Percentiles rank a stretch among this genome's conserved stretches.
These are phyloP conservation scores for Somion occarium DNA, from an alignment of 1,284 basidiomycete species.

Conservation along the genomic window DNA sequence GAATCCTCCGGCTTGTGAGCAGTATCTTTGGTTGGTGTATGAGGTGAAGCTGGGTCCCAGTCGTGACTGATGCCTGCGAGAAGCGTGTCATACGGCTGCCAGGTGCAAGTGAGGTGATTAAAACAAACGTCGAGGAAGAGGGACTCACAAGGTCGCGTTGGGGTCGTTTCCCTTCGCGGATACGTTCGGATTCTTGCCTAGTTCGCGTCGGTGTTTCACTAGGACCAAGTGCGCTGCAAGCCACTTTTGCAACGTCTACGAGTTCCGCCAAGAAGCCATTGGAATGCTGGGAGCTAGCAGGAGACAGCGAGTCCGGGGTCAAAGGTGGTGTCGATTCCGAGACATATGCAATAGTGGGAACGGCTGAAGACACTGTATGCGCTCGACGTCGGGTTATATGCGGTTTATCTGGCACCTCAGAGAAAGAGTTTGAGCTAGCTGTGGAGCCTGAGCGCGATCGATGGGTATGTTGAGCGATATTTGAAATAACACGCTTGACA, in stretches of 20 bases:
- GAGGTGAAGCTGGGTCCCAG: not conserved
- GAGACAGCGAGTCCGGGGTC: constrained; percentile 8
- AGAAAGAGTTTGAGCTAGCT: not conserved
- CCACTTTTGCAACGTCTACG: not conserved
- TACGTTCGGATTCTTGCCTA: constrained; percentile 8
- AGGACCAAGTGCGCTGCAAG: not conserved
- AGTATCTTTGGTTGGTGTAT: not conserved
- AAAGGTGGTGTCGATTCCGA: constrained; percentile 8
- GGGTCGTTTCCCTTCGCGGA: constrained; percentile 17
- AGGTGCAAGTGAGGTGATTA: not conserved
- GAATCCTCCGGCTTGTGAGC: not conserved
- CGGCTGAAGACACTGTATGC: constrained; percentile 6
- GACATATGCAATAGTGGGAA: not conserved
- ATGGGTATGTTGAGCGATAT: not conserved
- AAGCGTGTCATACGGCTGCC: constrained; percentile 20
- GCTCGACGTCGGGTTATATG: constrained; percentile 5
- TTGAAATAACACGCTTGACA: constrained; percentile 7
- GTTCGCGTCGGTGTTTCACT: not conserved
- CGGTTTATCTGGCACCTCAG: not conserved
- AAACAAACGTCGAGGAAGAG: not conserved
- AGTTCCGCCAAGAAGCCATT: not conserved
- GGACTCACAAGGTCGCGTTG: constrained; percentile 11
- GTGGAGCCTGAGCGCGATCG: not conserved
- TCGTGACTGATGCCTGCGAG: constrained; percentile 18
- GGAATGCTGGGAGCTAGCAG: not conserved